Conservation (phyloP, 2,329 filamentous ascomycete species). For the Epichloe typhina region DNA sequence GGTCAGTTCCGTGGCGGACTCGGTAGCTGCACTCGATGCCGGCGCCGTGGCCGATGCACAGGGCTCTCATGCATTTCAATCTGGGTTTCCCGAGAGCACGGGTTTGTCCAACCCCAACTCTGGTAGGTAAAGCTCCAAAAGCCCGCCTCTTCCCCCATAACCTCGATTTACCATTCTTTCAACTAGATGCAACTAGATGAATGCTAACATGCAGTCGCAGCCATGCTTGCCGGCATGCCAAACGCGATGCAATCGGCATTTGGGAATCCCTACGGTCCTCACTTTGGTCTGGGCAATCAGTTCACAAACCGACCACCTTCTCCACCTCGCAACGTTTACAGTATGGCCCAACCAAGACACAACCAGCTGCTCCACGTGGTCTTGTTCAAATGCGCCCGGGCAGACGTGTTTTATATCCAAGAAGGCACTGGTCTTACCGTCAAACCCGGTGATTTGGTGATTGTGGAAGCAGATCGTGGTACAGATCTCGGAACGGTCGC, state of each 20-base stretch:
- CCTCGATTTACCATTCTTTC: neutral
- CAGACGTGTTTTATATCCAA: slow-evolving; percentile 94
- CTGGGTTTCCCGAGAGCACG: slow-evolving; percentile 26
- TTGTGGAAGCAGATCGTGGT: slow-evolving; percentile 92
- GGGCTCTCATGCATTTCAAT: slow-evolving; percentile 28
- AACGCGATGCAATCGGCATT: slow-evolving; percentile 17
- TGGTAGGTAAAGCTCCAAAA: slow-evolving; percentile 21
- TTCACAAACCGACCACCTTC: slow-evolving; percentile 33
- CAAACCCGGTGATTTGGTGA: slow-evolving; percentile 85
- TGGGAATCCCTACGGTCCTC: slow-evolving; percentile 29
- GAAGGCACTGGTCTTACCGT: slow-evolving; percentile 87
- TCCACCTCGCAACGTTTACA: slow-evolving; percentile 49
- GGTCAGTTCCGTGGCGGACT: slow-evolving; percentile 46
- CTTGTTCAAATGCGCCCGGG: slow-evolving; percentile 88
- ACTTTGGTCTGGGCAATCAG: slow-evolving; percentile 28
- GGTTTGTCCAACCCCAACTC: slow-evolving; percentile 23
- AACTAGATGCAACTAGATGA: neutral
- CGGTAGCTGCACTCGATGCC: slow-evolving; percentile 32
- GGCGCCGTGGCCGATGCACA: slow-evolving; percentile 27
- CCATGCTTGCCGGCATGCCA: slow-evolving; percentile 15
- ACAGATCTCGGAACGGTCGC: slow-evolving; percentile 91
- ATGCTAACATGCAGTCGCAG: slow-evolving; percentile 1
- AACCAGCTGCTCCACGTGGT: slow-evolving; percentile 76
- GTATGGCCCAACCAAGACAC: slow-evolving; percentile 45
- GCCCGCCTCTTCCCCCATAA: neutral